Evolutionary conservation across 805 yeast species (phyloP).

Genomic region (Wickerhamomyces mucosus): DNA sequence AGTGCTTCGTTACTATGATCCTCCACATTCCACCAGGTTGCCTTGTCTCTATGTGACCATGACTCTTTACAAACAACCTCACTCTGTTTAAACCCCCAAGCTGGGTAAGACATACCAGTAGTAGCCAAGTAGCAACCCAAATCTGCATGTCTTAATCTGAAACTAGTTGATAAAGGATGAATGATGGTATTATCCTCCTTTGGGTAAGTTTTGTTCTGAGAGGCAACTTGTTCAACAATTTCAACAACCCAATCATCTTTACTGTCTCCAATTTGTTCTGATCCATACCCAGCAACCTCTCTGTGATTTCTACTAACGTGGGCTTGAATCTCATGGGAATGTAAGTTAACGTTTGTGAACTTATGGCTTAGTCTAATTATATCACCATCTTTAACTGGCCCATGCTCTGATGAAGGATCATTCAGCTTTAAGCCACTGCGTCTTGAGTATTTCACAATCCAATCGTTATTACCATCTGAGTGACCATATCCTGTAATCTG

Average conservation of each 20-base stretch:
- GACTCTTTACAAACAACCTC: conserved; percentile 63
- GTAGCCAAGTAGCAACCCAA: conserved; percentile 75
- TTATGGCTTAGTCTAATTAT: conserved; percentile 64
- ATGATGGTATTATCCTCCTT: conserved; percentile 42
- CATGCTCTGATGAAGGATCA: conserved; percentile 2
- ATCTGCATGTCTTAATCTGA: conserved; percentile 54
- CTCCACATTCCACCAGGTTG: conserved; percentile 87
- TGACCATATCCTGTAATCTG: conserved; percentile 90
- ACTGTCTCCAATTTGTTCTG: conserved; percentile 56
- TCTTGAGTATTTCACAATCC: conserved; percentile 59
- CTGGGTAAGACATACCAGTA: conserved; percentile 57
- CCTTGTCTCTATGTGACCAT: conserved; percentile 54
- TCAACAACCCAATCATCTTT: conserved; percentile 91
- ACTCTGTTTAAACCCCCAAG: conserved; percentile 81
- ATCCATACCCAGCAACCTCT: conserved; percentile 89
- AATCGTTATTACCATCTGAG: conserved; percentile 80
- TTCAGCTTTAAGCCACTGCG: conserved; percentile 16
- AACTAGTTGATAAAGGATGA: conserved; percentile 71
- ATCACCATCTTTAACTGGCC: conserved; percentile 48
- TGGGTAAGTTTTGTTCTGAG: conserved; percentile 25
- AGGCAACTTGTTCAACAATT: conserved; percentile 50
- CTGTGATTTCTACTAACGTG: conserved; percentile 56
- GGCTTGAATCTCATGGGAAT: conserved; percentile 73
- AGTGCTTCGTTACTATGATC: conserved; percentile 51
- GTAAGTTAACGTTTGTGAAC: conserved; percentile 63